phyloP scores from a whole-genome alignment of 139 green algal species.

The Diplosphaera chodatii region DNA sequence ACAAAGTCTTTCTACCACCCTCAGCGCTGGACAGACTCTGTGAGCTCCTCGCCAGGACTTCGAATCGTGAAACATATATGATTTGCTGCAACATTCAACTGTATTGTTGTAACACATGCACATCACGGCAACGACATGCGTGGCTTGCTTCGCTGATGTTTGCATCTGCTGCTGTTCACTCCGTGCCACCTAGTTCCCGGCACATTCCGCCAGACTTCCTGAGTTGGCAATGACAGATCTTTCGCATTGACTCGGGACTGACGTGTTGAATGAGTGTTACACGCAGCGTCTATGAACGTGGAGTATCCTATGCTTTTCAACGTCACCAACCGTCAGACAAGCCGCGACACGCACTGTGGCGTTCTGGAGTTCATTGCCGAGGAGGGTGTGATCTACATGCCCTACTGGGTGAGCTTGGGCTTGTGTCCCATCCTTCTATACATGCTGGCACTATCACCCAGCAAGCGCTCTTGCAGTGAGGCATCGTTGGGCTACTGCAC shows the following conservation, averaged over 20 bases:
- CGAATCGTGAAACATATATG: too few species aligned
- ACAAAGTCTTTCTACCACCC: conserved; percentile 96
- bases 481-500: too few species aligned
- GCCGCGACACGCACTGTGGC: conserved; percentile 85
- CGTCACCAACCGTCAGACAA: conserved; percentile 61
- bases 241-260: background rate
- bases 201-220: too few species aligned
- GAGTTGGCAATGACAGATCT: background rate
- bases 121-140: too few species aligned
- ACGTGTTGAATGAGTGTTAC: background rate
- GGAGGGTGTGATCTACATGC: conserved; percentile 93
- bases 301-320: conserved; percentile 99
- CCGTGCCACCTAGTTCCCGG: too few species aligned
- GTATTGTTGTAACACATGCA: too few species aligned
- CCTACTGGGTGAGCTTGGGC: conserved; percentile 77
- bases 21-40: conserved; percentile 89
- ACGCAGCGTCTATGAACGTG: conserved; percentile 84
- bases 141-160: too few species aligned
- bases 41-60: conserved; percentile 14
- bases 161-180: too few species aligned
- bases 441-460: too few species aligned
- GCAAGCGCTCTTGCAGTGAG: too few species aligned
- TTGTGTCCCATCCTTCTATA: too few species aligned
- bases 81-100: too few species aligned
- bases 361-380: conserved; percentile 98